Percentiles rank a stretch among this genome's conserved stretches.
These are phyloP conservation scores for Cucumis hystrix DNA, from an alignment of 306 rosid genomes.

Conservation along the genomic window DNA sequence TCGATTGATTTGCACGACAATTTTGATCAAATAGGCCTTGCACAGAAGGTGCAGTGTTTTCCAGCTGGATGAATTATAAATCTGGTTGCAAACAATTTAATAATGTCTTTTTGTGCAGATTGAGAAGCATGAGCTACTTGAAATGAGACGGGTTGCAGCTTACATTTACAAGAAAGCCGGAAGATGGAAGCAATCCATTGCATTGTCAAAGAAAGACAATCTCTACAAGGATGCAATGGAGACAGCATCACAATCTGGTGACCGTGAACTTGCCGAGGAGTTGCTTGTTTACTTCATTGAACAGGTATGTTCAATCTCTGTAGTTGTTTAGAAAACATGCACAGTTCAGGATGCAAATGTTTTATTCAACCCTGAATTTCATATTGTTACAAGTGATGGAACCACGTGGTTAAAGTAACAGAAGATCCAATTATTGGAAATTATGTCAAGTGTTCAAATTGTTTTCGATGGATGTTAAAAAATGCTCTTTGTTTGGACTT, in stretches of 20 bases:
- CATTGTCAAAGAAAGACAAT: constrained; percentile 92
- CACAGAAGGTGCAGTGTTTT: constrained; percentile 58
- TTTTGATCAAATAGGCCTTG: constrained; percentile 98
- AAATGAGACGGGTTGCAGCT: constrained; percentile 99
- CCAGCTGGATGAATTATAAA: neutral
- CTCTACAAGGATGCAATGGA: constrained; percentile 99
- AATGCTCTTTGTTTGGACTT: neutral
- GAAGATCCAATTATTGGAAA: neutral
- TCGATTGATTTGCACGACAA: constrained; percentile 95
- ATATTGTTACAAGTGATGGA: neutral
- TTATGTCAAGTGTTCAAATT: neutral
- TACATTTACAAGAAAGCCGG: constrained; percentile 97
- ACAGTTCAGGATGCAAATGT: neutral
- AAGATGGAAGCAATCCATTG: constrained; percentile 99
- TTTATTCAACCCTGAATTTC: neutral
- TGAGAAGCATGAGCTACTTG: constrained; percentile 95
- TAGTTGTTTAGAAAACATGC: neutral
- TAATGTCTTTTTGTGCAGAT: constrained; percentile 41
- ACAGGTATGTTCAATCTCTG: constrained; percentile 33
- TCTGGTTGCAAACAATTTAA: constrained; percentile 13
- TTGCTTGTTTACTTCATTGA: constrained; percentile 91
- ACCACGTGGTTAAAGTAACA: neutral
- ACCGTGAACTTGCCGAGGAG: constrained; percentile 96
- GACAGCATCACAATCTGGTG: constrained; percentile 98
- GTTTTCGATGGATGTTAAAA: neutral